Percentiles rank a stretch among this genome's conserved stretches.
These are phyloP conservation scores for Aspergillus pseudoglaucus DNA, from an alignment of 2,329 filamentous ascomycete species.

Conservation along the genomic window DNA sequence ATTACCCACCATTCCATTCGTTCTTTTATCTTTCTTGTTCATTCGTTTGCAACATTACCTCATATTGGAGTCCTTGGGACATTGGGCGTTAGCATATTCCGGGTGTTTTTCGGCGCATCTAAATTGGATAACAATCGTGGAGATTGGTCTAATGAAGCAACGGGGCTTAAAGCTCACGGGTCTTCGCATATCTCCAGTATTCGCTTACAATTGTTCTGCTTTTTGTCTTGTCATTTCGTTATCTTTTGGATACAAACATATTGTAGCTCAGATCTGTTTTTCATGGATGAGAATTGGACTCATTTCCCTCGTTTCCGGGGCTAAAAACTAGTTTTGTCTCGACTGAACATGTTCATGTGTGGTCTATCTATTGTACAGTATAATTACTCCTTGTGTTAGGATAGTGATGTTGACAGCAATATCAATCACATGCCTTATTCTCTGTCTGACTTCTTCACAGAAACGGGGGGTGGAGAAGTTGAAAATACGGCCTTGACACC, in stretches of 20 bases:
- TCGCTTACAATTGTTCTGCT: background rate
- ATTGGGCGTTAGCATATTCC: conserved; percentile 11
- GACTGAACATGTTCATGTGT: too few relatives aligned
- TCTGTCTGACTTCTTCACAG: conserved; percentile 16
- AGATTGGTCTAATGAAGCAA: conserved; percentile 22
- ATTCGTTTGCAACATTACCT: conserved; percentile 8
- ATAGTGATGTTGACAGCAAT: background rate
- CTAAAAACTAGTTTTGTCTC: too few relatives aligned
- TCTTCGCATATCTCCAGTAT: conserved; percentile 6
- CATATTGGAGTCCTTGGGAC: conserved; percentile 7
- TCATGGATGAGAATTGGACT: conserved; percentile 9
- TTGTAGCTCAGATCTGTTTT: conserved; percentile 6
- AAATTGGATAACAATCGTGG: conserved; percentile 11
- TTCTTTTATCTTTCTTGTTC: conserved; percentile 7
- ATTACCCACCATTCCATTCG: too few relatives aligned
- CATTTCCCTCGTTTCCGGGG: background rate
- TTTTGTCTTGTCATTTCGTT: conserved; percentile 1
- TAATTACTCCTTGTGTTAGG: too few relatives aligned
- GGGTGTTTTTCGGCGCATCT: conserved; percentile 18
- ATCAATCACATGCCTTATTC: conserved; percentile 1
- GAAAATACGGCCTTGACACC: conserved; percentile 27
- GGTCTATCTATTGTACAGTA: background rate
- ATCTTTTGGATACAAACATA: conserved; percentile 7
- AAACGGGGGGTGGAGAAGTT: conserved; percentile 23
- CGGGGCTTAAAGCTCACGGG: conserved; percentile 12